Conservation (phyloP, 176 grass and related monocot species). For the Alloteropsis semialata region DNA sequence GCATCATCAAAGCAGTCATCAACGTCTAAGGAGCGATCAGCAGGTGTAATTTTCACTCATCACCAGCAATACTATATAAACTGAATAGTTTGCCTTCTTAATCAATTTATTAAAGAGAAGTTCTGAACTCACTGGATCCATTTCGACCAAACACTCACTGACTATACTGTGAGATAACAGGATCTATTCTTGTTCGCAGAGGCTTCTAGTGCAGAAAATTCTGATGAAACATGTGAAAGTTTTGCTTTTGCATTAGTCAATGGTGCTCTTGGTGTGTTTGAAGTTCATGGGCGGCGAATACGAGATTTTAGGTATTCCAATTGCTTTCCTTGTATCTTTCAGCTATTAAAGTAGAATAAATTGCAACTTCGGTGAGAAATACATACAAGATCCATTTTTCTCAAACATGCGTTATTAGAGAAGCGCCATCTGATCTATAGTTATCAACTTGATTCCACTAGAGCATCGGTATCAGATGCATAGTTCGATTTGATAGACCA, state of each 20-base stretch:
- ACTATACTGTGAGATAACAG: constrained; percentile 20
- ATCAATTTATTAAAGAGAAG: background rate
- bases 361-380: constrained; percentile 3
- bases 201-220: constrained; percentile 53
- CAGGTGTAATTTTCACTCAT: constrained; percentile 43
- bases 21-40: constrained; percentile 52
- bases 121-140: background rate
- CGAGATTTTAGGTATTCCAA: constrained; percentile 85
- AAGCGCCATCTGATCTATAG: background rate
- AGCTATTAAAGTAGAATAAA: constrained; percentile 2
- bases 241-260: constrained; percentile 99
- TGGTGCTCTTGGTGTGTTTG: constrained; percentile 99
- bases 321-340: constrained; percentile 21
- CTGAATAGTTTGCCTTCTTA: background rate
- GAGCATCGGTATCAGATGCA: background rate
- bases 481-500: background rate
- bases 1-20: constrained; percentile 59
- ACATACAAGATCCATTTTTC: background rate
- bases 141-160: background rate
- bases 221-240: constrained; percentile 89
- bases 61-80: constrained; percentile 18
- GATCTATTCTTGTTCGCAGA: constrained; percentile 55
- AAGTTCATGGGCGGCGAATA: constrained; percentile 96
- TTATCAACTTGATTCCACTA: background rate
- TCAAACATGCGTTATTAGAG: background rate